Base-by-base conservation (phyloP, 805 yeast species). In the Jamesozyma jinghongensis region DNA sequence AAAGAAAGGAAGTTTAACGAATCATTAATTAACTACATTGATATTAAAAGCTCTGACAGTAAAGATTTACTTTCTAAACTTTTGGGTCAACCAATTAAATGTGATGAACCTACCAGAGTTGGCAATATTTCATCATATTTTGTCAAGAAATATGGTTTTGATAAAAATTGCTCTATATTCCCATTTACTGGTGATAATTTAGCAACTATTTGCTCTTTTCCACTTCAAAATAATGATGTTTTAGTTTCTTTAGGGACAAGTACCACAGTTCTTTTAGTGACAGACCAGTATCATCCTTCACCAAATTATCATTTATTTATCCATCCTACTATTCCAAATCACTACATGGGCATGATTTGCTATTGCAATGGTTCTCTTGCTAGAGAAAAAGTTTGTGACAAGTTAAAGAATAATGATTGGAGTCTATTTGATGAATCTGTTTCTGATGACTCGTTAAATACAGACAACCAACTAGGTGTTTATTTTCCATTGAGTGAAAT, bases 341-440 rank as follows among this genome's bases (percentile, higher is more conserved):
- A 81, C 29, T 87, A 77, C 58, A 88, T 87, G 96, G 95, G 94
- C 18, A 87, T 87, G 97, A 75, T 88, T 40, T 87, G 97, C 59
- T 87, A 87, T 60, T 83, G 94, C 55, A 87, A 87, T 58, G 96
- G 97, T 0, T 74, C 95, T 0, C 65, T 87, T 37, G 95, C 96
- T 0, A 69, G 97, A 48, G 95, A 87, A 53, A 69, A 71, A 42
- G 69, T 86, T 10, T 69, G 92, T 37, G 81, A 86, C 59, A 67
- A 64, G 19, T 45, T 85, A 25, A 58, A 59, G 4, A 48, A 49
- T 5, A 60, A 66, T 28, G 64, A 68, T n/a, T 82, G 90, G 90
- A 66, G 68, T 36, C 62, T 69, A 45, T 83, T 83, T 51, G 73
- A 80, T 53, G 68, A 70, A 35, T 62, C 81, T 3, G 47, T 59